Base-by-base conservation (phyloP, 202 grass and related monocot genomes). In the Eragrostis tef region DNA sequence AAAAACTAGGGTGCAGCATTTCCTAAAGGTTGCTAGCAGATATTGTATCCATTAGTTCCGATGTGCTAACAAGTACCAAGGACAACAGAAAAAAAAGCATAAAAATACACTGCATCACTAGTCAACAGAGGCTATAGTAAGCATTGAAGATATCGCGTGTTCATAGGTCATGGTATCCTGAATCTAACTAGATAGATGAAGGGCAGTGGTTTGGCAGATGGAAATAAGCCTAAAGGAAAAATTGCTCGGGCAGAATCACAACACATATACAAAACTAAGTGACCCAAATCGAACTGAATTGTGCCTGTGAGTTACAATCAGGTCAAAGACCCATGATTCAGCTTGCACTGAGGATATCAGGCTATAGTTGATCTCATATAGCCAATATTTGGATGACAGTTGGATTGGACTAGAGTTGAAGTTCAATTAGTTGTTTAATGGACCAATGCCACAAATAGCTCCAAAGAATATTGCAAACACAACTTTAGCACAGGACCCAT, bases 201-300 rank as follows among this genome's bases (percentile, higher is more conserved):
- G 27, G 21, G 26, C 43, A 27, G 43, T 20, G 62, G 61, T 71
- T 71, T 42, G 22, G 8, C 46, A 73, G 9, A 39, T 63, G 45
- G 51, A 70, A 84, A 67, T 69, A 51, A 12, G 58, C 9, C 75
- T 50, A 61, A 27, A 73, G 36, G 6, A 70, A 83, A 67, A 44
- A 58, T 36, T 45, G 20, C 1, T 11, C 50, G 43, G 27, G 15
- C 11, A 74, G 43, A 49, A 79, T 4, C 62, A 34, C 69, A 31
- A 62, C 50, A 19, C 62, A 62, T 57, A 51, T 64, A 27, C 21
- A 24, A 52, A 67, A 83, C 21, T 72, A 16, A n/a, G 27, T 63
- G 22, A 19, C 22, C 44, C 44, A 25, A 15, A 48, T 65, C 49
- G 58, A 73, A 74, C 51, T 0, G 0, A 53, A 54, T 21, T 16